Evolutionary conservation across 2,329 filamentous ascomycete species (phyloP).

Genomic region (Botrytis medusae): DNA sequence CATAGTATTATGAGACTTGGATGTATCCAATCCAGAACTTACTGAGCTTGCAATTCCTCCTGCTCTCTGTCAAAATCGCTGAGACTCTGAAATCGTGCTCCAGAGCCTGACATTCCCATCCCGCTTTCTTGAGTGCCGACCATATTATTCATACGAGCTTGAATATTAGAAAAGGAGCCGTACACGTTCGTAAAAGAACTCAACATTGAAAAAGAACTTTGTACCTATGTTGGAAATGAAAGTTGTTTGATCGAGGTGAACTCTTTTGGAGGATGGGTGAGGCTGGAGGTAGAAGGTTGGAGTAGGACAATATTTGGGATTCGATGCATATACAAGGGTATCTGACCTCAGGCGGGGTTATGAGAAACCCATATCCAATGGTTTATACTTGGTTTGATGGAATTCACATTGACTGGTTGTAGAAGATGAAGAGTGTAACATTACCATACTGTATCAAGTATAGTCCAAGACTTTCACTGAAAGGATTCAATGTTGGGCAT

Average conservation of each 20-base stretch:
- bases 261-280: not conserved
- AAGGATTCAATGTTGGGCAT: not conserved
- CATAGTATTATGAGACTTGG: not conserved
- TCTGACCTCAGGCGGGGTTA: not conserved
- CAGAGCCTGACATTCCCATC: not conserved
- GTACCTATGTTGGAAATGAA: not conserved
- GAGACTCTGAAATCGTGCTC: not conserved
- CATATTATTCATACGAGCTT: not conserved
- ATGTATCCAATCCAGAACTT: not conserved
- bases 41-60: constrained; percentile 12
- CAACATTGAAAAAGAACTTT: not conserved
- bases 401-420: not conserved
- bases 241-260: not conserved
- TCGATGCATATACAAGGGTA: not conserved
- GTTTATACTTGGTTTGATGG: not conserved
- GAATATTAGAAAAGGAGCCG: not conserved
- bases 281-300: not conserved
- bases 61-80: constrained; percentile 15
- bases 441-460: not conserved
- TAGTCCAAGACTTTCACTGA: not conserved
- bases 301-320: not conserved
- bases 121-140: not conserved
- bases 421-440: not conserved
- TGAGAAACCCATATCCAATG: not conserved
- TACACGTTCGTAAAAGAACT: not conserved